Conservation (phyloP, 805 yeast genomes). For the Saturnispora hagleri region DNA sequence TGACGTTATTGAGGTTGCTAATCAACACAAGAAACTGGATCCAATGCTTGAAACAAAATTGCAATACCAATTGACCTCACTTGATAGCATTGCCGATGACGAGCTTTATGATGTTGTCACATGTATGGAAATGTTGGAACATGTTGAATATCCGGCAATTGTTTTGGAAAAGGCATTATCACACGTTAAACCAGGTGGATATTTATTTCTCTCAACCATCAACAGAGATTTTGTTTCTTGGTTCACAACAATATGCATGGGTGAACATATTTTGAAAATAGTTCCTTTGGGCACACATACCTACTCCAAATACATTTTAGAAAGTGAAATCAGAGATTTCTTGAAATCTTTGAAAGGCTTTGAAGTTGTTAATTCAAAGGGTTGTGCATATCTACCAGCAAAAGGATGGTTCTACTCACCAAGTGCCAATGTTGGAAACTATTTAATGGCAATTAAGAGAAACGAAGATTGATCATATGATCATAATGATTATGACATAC, state of each 20-base stretch:
- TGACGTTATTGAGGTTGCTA: constrained; percentile 77
- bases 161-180: constrained; percentile 60
- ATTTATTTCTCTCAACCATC: constrained; percentile 81
- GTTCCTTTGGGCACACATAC: constrained; percentile 95
- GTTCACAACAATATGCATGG: constrained; percentile 88
- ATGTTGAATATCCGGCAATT: constrained; percentile 75
- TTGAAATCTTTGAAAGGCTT: constrained; percentile 37
- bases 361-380: constrained; percentile 58
- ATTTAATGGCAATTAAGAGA: constrained; percentile 77
- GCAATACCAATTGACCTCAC: constrained; percentile 47
- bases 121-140: constrained; percentile 92
- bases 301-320: constrained; percentile 74
- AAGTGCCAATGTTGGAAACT: constrained; percentile 63
- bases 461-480: constrained; percentile 1
- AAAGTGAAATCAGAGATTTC: constrained; percentile 62
- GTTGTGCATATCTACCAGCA: constrained; percentile 76
- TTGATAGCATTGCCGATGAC: constrained; percentile 44
- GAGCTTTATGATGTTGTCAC: constrained; percentile 69
- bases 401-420: constrained; percentile 75
- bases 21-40: constrained; percentile 55
- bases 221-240: constrained; percentile 81
- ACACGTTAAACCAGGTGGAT: constrained; percentile 71
- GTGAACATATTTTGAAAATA: constrained; percentile 65
- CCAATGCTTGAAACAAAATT: constrained; percentile 46
- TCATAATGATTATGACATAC: not conserved